Evolutionary conservation across 345 rosid species (phyloP).

Genomic region (Bruguiera sexangula): DNA sequence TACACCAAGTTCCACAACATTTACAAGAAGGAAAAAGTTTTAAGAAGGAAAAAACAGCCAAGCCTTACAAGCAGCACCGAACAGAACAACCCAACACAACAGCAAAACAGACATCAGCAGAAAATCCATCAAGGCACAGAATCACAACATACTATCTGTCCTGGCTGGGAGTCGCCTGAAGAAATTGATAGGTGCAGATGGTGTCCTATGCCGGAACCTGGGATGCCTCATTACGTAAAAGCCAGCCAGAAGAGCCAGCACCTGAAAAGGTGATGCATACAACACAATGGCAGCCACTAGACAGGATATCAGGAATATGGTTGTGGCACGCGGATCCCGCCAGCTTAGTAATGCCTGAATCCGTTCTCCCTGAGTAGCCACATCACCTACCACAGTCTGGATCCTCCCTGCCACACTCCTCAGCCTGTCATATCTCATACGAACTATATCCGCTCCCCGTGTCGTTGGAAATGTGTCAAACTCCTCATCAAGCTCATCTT

Average conservation of each 20-base stretch:
- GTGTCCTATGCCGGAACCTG: constrained; percentile 25
- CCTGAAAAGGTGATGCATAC: constrained; percentile 28
- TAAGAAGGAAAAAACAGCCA: background rate
- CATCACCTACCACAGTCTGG: constrained; percentile 31
- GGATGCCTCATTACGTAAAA: constrained; percentile 31
- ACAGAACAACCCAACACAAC: constrained; percentile 12
- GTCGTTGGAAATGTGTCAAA: constrained; percentile 30
- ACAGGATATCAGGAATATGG: constrained; percentile 21
- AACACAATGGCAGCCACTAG: constrained; percentile 23
- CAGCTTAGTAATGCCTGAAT: constrained; percentile 26
- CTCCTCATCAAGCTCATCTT: constrained; percentile 33
- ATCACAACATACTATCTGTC: constrained; percentile 29
- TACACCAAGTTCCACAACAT: background rate
- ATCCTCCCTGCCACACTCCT: constrained; percentile 33
- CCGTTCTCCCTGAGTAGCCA: constrained; percentile 33
- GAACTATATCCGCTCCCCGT: constrained; percentile 17
- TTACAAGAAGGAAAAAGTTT: background rate
- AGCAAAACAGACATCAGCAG: constrained; percentile 6
- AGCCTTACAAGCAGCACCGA: constrained; percentile 20
- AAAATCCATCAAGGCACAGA: constrained; percentile 4
- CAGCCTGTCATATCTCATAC: constrained; percentile 28
- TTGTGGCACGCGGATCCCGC: constrained; percentile 31
- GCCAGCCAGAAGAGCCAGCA: constrained; percentile 21
- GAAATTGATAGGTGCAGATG: constrained; percentile 27
- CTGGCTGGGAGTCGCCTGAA: constrained; percentile 33